phyloP scores from a whole-genome alignment of 2,329 filamentous ascomycete genomes.

The Cordyceps militaris region DNA sequence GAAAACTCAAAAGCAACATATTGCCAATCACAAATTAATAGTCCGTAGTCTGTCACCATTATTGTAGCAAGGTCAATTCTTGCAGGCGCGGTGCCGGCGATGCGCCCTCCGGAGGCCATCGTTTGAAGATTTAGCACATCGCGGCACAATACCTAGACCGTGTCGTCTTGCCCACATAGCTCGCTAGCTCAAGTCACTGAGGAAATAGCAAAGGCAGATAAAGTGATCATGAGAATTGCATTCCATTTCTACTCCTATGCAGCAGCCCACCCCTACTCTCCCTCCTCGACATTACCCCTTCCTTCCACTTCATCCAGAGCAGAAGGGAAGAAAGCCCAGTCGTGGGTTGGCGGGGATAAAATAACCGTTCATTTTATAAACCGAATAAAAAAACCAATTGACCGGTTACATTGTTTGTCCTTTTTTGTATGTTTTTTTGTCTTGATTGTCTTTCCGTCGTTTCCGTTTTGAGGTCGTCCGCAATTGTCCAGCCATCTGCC shows the following conservation, averaged over 20 bases:
- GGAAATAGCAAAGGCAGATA: not conserved
- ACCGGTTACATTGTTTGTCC: constrained; percentile 12
- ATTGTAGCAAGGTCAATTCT: too few relatives aligned
- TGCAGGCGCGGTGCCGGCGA: too few relatives aligned
- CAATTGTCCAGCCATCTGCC: not conserved
- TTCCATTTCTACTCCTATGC: constrained; percentile 12
- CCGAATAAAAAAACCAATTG: constrained; percentile 10
- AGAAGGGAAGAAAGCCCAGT: not conserved
- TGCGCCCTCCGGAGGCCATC: not conserved
- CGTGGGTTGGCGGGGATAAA: constrained; percentile 4
- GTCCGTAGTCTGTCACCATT: too few relatives aligned
- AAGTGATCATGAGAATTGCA: constrained; percentile 7
- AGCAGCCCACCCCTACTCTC: not conserved
- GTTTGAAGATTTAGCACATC: not conserved
- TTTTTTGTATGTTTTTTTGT: constrained; percentile 10
- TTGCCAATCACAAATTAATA: too few relatives aligned
- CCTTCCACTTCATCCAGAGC: not conserved
- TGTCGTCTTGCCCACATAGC: not conserved
- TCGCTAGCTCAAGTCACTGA: not conserved
- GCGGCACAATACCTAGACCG: not conserved
- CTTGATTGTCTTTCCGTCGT: constrained; percentile 11
- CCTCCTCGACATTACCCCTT: constrained; percentile 1
- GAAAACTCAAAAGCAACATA: too few relatives aligned
- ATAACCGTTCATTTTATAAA: constrained; percentile 12
- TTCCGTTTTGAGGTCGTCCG: not conserved